Evolutionary conservation across 1,284 basidiomycete genomes (phyloP), one percentile per base, ranked within the genome.

Genomic region (Macrocystidia cucumis): DNA sequence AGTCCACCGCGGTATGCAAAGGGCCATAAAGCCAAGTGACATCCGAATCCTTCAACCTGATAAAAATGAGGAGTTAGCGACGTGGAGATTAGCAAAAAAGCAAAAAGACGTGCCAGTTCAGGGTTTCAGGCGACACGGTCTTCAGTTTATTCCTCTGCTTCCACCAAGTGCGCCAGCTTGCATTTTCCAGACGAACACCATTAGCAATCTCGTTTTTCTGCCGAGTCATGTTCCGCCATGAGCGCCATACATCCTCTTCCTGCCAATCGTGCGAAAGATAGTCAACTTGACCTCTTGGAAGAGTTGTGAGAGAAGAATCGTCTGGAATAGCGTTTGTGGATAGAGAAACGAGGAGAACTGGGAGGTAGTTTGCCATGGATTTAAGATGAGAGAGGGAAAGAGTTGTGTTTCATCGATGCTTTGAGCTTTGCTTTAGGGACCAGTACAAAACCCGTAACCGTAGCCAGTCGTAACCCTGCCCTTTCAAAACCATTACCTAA

Each of bases 11-110:
- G 1, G 90, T 90, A 58, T 98, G 96, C 1, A 98, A 67, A 9
- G 96, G 96, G 0, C 95, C 95, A 53, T 98, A 98, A 2, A 98
- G 74, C 95, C 96, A 98, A 8, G 96, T 98, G 19, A 98, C 95
- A 57, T 98, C 95, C 17, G 90, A 93, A 62, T 98, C 96, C 59
- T 98, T 98, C 49, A 98, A 78, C 95, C 95, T 98, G 34, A 38
- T n/a, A 39, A 6, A 17, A 16, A 6, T 5, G 2, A 28, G 34
- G 34, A 27, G 33, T 32, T 37, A 47, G n/a, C n/a, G n/a, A n/a
- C n/a, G n/a, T n/a, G n/a, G n/a, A n/a, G n/a, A n/a, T n/a, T n/a
- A n/a, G n/a, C n/a, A 13, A 38, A 27, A 44, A 34, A 32, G 39
- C 19, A 42, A 33, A 46, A 42, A 30, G n/a, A 69, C 90, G 55